A percentile compares a stretch with the other conserved stretches of the same genome.
phyloP scores from a whole-genome alignment of 129 eudicot genomes.

The Lactuca sativa region DNA sequence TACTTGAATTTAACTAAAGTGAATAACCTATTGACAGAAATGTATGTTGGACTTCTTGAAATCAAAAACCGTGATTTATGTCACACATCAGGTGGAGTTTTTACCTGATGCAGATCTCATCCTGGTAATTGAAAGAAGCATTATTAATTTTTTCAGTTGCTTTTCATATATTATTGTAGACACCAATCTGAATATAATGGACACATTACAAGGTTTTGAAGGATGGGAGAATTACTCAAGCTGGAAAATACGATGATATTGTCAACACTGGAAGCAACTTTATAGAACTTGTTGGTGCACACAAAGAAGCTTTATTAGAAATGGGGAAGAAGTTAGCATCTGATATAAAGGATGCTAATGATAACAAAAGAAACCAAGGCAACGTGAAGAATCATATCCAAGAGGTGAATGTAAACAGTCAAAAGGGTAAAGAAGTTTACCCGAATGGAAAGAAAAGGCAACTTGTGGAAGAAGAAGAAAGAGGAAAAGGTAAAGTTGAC shows the following conservation, averaged over 20 bases:
- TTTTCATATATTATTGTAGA: neutral
- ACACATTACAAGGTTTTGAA: slow-evolving; percentile 62
- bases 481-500: slow-evolving; percentile 78
- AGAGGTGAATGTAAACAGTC: slow-evolving; percentile 27
- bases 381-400: slow-evolving; percentile 7
- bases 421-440: slow-evolving; percentile 37
- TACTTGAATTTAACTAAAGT: neutral
- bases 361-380: slow-evolving; percentile 4
- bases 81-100: slow-evolving; percentile 91
- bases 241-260: slow-evolving; percentile 75
- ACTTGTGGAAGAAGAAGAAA: slow-evolving; percentile 84
- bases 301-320: slow-evolving; percentile 62
- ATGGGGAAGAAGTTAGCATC: slow-evolving; percentile 32
- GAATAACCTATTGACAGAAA: slow-evolving; percentile 48
- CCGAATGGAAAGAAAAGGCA: slow-evolving; percentile 42
- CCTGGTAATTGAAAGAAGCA: slow-evolving; percentile 46
- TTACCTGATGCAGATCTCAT: slow-evolving; percentile 78
- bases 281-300: slow-evolving; percentile 86
- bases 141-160: neutral
- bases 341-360: slow-evolving; percentile 7
- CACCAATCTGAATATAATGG: neutral
- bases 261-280: slow-evolving; percentile 64
- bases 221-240: slow-evolving; percentile 70
- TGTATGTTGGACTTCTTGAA: slow-evolving; percentile 59
- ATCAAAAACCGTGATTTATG: slow-evolving; percentile 72